Evolutionary conservation across 495 filamentous ascomycete genomes (phyloP), one percentile per base, ranked within the genome.

Genomic region (Saxophila tyrrhenica): DNA sequence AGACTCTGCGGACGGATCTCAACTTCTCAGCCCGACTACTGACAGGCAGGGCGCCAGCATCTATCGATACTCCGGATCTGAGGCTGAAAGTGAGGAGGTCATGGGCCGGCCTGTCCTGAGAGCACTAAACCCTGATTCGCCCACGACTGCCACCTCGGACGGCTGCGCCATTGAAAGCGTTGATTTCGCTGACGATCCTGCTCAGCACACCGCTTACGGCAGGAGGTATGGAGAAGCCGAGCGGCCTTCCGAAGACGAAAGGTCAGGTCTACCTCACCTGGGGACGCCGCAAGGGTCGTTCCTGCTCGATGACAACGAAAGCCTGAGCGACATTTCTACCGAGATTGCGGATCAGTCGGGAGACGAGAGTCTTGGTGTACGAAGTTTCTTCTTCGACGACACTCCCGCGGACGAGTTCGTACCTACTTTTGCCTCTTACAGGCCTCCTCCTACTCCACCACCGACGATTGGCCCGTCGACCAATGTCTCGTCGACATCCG

Each of bases 271-370:
- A 7, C 76, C 76, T 35, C 65, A 65, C 48, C 66, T 67, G 50
- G 65, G 48, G 63, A 59, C 58, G 25, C 59, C 68, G 2, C 66
- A 67, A 17, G 65, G 78, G 22, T 82, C 82, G 1, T 87, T 86
- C 58, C 63, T 87, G 55, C 74, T 86, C 22, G 75, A 81, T 45
- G 79, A 82, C 23, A 82, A 82, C 56, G 82, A 87, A 59, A 73
- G 81, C 55, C 71, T 82, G 24, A 91, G 85, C 51, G 86, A 94
- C 53, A 57, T 90, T 25, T 92, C 91, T 1, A 72, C 81, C 8
- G 86, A 91, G 45, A 65, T 78, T 20, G 72, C 81, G 23, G 77
- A 69, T 25, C 76, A 81, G 25, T 74, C 71, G 25, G 64, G 59
- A 19, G 56, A 60, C 16, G 61, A 60, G 1, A 63, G 60, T 39